These are phyloP conservation scores for Alternaria burnsii DNA, from an alignment of 2,329 filamentous ascomycete species.

Conservation along the genomic window DNA sequence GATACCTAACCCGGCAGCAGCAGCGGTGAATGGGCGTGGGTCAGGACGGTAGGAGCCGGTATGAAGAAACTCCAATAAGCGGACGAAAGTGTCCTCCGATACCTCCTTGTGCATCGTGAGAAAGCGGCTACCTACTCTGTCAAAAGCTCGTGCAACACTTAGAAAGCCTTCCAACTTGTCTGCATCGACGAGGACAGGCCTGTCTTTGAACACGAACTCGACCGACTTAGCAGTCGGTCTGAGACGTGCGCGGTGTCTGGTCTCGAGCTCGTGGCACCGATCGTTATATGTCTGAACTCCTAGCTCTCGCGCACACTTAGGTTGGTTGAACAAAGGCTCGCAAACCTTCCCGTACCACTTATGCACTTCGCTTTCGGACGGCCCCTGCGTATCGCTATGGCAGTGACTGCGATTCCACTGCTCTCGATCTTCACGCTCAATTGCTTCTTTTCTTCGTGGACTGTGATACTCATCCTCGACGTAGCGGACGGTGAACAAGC, in stretches of 20 bases:
- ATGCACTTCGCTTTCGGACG: constrained; percentile 36
- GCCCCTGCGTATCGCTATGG: constrained; percentile 23
- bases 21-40: constrained; percentile 8
- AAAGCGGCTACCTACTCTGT: constrained; percentile 34
- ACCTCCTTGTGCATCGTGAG: constrained; percentile 44
- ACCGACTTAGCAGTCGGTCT: constrained; percentile 45
- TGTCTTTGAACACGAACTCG: constrained; percentile 50
- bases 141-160: constrained; percentile 43
- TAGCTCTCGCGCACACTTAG: constrained; percentile 21
- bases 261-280: constrained; percentile 36
- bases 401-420: constrained; percentile 40
- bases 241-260: constrained; percentile 37
- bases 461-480: constrained; percentile 25
- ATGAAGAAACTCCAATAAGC: constrained; percentile 46
- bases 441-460: background rate
- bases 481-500: constrained; percentile 6
- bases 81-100: constrained; percentile 39
- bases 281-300: constrained; percentile 45
- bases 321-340: constrained; percentile 36
- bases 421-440: constrained; percentile 15
- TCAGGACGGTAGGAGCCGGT: constrained; percentile 37
- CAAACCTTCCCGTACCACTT: constrained; percentile 47
- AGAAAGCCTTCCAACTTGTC: constrained; percentile 39
- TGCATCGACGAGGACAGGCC: constrained; percentile 43
- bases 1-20: constrained; percentile 10